Base-by-base conservation (phyloP, 768 basidiomycete genomes). In the Amanita inopinata region DNA sequence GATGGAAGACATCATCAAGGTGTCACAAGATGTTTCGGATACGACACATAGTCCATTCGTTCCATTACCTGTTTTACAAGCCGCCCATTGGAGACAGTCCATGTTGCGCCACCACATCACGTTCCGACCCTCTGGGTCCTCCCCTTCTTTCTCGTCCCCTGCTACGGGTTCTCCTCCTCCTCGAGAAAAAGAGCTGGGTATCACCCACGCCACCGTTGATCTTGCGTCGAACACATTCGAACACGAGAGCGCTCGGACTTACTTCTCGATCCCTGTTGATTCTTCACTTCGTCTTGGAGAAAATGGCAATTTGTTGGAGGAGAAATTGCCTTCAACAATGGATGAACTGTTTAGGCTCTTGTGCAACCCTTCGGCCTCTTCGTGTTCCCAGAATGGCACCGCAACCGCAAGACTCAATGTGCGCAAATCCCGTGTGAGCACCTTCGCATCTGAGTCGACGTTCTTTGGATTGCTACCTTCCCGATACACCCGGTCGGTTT, bases 41-140 rank as follows among this genome's bases (percentile, higher is more conserved):
- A 69, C 70, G 0, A 90, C 84, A 0, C 69, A 73, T 3, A 69
- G 67, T 11, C 73, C 79, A 0, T 93, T 78, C 55, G 85, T 85
- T 3, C 73, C 86, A 0, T 62, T 82, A 24, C 53, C 68, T 2
- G 65, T 78, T 5, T 58, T 94, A 5, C 85, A 93, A 54, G 69
- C 76, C 0, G 82, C 90, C 1, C 79, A 82, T 49, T 97, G 91
- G 91, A 67, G 65, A 19, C 79, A 83, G 46, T 79, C 83, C 2
- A 47, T 80, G n/a, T 62, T 89, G 5, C 73, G 76, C 2, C 72
- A 75, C 48, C 70, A 66, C 22, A 73, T 86, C 18, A 78, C 68
- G 1, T 56, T 66, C 15, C 61, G 64, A 4, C 56, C 64, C 0
- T 59, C 62, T 0, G 28, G 2, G 8, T 61, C 70, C 3, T 46